Base-by-base conservation (phyloP, 495 filamentous ascomycete genomes). In the Podospora conica region DNA sequence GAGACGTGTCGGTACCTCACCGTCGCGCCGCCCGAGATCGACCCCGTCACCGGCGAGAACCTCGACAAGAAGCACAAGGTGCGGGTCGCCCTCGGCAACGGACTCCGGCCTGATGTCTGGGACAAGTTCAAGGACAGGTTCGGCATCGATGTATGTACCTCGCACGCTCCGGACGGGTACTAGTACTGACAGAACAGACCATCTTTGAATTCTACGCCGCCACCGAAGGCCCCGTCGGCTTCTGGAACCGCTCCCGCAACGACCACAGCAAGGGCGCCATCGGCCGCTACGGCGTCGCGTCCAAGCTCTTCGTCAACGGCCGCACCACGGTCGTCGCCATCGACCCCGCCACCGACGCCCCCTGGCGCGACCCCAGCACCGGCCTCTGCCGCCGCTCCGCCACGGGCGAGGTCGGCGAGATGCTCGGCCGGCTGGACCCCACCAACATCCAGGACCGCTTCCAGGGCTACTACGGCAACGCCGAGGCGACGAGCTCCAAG, bases 1-100 rank as follows among this genome's bases (percentile, higher is more conserved):
- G 95, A 98, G 74, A 96, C 91, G 0, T 91, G 92, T 63, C 89
- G 95, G 1, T 98, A 98, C 73, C 84, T 98, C 25, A 83, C 96
- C 54, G 80, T 90, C 3, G 85, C 88, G 0, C 86, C 91, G 1
- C 86, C 90, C 3, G 79, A 88, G 62, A 75, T 85, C 22, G 85
- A 91, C 68, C 81, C 87, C 7, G 70, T 74, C 3, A 91, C 87
- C 9, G 87, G 89, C 9, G 86, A 88, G 70, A 85, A 87, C 68
- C 79, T 92, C 55, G 95, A 98, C 75, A 86, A 84, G 69, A 84
- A 88, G 65, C 88, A 97, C 78, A 84, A 81, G 0, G 83, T 98
- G 7, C 88, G 89, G 1, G 64, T 89, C 27, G 95, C 91, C 0
- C 89, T 92, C 65, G 95, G 95, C 1, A 98, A 98, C 70, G 95